Conservation (phyloP, 441 rosid genomes). For the Populus hybrid region DNA sequence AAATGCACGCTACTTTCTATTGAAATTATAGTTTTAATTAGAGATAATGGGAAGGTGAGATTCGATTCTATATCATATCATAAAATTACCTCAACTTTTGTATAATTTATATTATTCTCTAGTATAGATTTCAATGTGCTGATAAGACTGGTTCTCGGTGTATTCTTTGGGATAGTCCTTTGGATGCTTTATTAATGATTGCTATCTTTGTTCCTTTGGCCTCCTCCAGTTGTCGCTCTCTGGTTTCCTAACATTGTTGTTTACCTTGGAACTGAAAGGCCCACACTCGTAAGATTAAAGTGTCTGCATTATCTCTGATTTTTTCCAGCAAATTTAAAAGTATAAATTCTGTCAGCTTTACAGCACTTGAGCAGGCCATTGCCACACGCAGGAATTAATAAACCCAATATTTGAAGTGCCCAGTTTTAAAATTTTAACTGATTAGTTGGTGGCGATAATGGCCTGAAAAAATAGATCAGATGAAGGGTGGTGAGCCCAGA, state of each 20-base stretch:
- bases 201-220: slow-evolving; percentile 38
- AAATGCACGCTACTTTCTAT: too few species aligned
- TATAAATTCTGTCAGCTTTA: neutral
- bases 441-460: neutral
- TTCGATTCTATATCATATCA: too few species aligned
- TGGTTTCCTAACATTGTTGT: slow-evolving; percentile 21
- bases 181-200: slow-evolving; percentile 45
- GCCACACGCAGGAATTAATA: neutral
- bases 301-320: slow-evolving; percentile 7
- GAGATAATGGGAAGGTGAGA: too few species aligned
- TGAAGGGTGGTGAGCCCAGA: neutral
- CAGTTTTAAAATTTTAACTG: neutral
- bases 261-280: slow-evolving; percentile 21
- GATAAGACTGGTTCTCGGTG: slow-evolving; percentile 39
- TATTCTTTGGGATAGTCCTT: slow-evolving; percentile 13
- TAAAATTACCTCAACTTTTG: too few species aligned
- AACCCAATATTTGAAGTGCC: too few species aligned
- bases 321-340: slow-evolving; percentile 15
- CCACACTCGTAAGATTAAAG: slow-evolving; percentile 21
- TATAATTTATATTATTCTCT: too few species aligned
- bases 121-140: slow-evolving; percentile 11
- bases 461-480: neutral
- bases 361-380: neutral
- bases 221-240: slow-evolving; percentile 45
- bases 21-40: too few species aligned